phyloP scores from a whole-genome alignment of 2,329 filamentous ascomycete species.

The Aspergillus quadricinctus region DNA sequence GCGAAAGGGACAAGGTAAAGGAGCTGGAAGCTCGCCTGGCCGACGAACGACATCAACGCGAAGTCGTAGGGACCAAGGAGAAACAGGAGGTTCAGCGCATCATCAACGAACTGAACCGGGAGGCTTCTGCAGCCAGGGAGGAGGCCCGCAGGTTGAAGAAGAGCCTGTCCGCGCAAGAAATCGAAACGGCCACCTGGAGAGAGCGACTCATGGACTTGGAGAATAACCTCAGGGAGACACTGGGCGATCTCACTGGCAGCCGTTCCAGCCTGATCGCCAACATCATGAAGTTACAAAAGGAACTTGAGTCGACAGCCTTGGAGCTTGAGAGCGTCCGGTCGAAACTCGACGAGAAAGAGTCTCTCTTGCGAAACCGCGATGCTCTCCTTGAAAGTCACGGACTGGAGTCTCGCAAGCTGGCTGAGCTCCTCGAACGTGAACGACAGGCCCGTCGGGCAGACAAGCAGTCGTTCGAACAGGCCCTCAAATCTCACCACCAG shows the following conservation, averaged over 20 bases:
- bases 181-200: conserved; percentile 87
- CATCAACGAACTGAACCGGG: conserved; percentile 85
- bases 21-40: conserved; percentile 72
- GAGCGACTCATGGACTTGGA: conserved; percentile 86
- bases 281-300: conserved; percentile 80
- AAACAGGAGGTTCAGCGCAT: conserved; percentile 94
- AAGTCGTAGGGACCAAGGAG: conserved; percentile 79
- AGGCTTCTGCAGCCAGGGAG: conserved; percentile 76
- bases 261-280: conserved; percentile 80
- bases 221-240: conserved; percentile 76
- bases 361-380: conserved; percentile 84
- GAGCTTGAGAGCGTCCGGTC: conserved; percentile 76
- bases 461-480: conserved; percentile 80
- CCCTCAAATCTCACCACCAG: conserved; percentile 81
- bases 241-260: conserved; percentile 84
- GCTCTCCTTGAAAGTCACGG: conserved; percentile 81
- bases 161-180: conserved; percentile 74
- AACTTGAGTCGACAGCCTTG: conserved; percentile 76
- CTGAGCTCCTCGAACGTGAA: conserved; percentile 88
- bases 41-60: conserved; percentile 78
- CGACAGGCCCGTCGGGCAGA: conserved; percentile 79
- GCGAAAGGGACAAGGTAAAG: conserved; percentile 71
- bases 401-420: conserved; percentile 77
- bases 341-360: conserved; percentile 82
- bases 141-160: conserved; percentile 79